Evolutionary conservation across 352 stramenopile genomes (phyloP), one percentile per base, ranked within the genome.

Genomic region (Blastocystis sp.): DNA sequence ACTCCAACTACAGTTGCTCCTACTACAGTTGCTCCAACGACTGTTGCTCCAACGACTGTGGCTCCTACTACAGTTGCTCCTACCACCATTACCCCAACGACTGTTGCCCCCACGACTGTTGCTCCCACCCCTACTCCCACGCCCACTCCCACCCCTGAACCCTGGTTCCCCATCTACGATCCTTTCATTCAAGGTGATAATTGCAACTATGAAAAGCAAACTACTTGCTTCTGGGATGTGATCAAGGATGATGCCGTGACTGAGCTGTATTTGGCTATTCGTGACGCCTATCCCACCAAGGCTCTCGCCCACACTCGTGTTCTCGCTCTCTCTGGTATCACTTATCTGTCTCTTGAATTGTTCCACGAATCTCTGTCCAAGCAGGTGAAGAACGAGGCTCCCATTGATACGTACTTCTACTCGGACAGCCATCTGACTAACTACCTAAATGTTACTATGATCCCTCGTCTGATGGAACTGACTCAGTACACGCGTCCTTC

Each of bases 151-250:
- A 74, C 64, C 3, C 21, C 64, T 74, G 56, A 64, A 23, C 71
- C 71, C 62, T 81, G 71, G 71, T 81, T 81, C 69, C 69, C 69
- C 52, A 79, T 79, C 69, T 79, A 79, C 28, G 69, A 79, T 79
- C 69, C 69, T 79, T 81, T 81, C 71, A 81, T 81, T 81, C 71
- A 66, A 3, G 71, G 71, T 66, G 71, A 81, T 64, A 81, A 81
- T 48, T 56, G 48, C 71, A 66, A 81, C 21, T 81, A 81, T 43
- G 71, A 65, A 38, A 41, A 17, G 41, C 45, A 3, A 7, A 28
- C 19, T 2, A 65, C 48, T 23, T 81, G 71, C 56, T 62, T 45
- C 9, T 14, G 65, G 28, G 52, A 81, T 2, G 41, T 81, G n/a
- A 81, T 81, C 62, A 7, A 45, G 19, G 71, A 81, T 34, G 11